Base-by-base conservation (phyloP, 495 filamentous ascomycete genomes). In the Penicillium odoratum region DNA sequence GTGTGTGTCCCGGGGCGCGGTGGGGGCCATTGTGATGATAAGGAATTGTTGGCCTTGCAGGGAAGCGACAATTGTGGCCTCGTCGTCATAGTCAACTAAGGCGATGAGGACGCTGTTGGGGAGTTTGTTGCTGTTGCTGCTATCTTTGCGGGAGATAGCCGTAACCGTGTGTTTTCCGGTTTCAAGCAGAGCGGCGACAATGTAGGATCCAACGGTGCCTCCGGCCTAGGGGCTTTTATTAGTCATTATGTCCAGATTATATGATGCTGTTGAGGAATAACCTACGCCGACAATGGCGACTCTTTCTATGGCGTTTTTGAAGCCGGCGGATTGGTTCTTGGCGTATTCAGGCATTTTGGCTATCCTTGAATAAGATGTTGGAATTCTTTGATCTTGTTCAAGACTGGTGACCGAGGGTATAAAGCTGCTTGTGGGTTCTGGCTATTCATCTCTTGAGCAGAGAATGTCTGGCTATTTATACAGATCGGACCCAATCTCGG, bases 41-140 rank as follows among this genome's bases (percentile, higher is more conserved):
- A 90, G 70, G 40, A 77, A 79, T 48, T 86, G 78, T 56, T 85
- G 80, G 68, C 72, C 79, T 59, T 72, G 67, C 13, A 85, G 76
- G 8, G 80, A 81, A 0, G 60, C 57, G 8, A 82, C 69, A 56
- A 86, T 60, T 31, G 78, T 69, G 30, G 63, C 53, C 26, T 71
- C 73, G 51, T 83, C 65, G 52, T 75, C 62, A 63, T 85, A 85
- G 69, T 84, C 62, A 52, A 84, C 70, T 38, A 65, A 57, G 48
- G 68, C 70, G 51, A 78, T 64, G 0, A 60, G 55, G 31, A 85
- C 68, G 48, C 81, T 83, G 16, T 65, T 52, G 25, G 81, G 79
- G 6, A 81, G 63, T 36, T 33, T 7, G 30, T 31, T 46, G 21
- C 21, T 66, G 63, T 65, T 75, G 2, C 48, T 63, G 63, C 81